Evolutionary conservation across 768 basidiomycete species (phyloP).

Genomic region (Tephrocybe rancida): DNA sequence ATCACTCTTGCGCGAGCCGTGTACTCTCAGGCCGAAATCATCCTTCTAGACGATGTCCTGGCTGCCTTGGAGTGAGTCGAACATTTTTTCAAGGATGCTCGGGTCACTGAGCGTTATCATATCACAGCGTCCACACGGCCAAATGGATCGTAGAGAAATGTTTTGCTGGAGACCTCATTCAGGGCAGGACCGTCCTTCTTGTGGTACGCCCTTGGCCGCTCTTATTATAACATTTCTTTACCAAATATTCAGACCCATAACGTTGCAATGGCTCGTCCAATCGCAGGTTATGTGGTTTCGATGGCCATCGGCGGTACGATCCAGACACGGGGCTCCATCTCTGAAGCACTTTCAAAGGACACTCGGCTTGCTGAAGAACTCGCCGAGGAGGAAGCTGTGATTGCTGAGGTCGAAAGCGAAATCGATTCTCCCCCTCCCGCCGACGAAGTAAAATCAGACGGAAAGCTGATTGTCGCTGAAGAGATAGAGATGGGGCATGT

Average conservation of each 20-base stretch:
- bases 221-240: neutral
- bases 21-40: slow-evolving; percentile 54
- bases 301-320: slow-evolving; percentile 57
- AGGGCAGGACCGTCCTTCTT: slow-evolving; percentile 81
- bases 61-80: slow-evolving; percentile 56
- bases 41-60: slow-evolving; percentile 75
- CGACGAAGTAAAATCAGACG: slow-evolving; percentile 35
- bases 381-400: slow-evolving; percentile 27
- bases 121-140: slow-evolving; percentile 64
- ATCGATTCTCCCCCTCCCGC: slow-evolving; percentile 20
- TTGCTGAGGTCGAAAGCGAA: slow-evolving; percentile 27
- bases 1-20: slow-evolving; percentile 48
- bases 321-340: slow-evolving; percentile 47
- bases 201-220: slow-evolving; percentile 47
- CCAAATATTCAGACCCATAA: slow-evolving; percentile 42
- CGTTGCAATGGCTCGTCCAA: slow-evolving; percentile 51
- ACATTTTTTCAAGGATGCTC: neutral
- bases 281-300: slow-evolving; percentile 60
- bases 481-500: slow-evolving; percentile 65
- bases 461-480: slow-evolving; percentile 67
- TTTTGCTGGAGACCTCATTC: slow-evolving; percentile 75
- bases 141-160: slow-evolving; percentile 82
- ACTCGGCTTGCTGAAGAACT: slow-evolving; percentile 32
- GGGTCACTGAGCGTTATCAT: slow-evolving; percentile 5
- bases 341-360: slow-evolving; percentile 48